These are phyloP conservation scores for Bruguiera hainesii DNA, from an alignment of 441 rosid species.

Conservation along the genomic window DNA sequence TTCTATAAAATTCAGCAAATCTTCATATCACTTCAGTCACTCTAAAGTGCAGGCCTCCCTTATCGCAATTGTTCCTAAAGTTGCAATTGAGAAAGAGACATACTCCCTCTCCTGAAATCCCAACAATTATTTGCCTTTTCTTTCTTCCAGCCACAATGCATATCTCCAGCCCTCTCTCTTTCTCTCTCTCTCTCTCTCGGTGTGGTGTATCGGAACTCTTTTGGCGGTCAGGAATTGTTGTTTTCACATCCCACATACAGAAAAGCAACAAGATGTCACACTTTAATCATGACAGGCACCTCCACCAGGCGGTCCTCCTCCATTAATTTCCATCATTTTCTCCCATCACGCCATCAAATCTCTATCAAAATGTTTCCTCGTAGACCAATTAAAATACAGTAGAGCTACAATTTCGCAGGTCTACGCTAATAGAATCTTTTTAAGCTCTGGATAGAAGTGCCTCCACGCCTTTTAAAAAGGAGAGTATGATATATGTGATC, in stretches of 20 bases:
- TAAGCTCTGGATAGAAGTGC: not conserved
- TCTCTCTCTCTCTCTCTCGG: not conserved
- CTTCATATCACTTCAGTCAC: too few relatives aligned
- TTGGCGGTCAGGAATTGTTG: conserved; percentile 27
- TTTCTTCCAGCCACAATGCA: not conserved
- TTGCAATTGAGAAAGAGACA: not conserved
- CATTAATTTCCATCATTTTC: conserved; percentile 23
- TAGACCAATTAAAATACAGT: not conserved
- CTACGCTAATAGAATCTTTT: not conserved
- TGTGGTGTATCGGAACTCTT: not conserved
- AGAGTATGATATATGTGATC: not conserved
- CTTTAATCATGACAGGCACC: conserved; percentile 51
- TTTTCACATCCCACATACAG: conserved; percentile 22
- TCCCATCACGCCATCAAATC: conserved; percentile 22
- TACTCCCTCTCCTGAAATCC: not conserved
- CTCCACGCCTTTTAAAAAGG: not conserved
- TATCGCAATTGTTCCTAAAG: not conserved
- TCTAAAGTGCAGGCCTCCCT: too few relatives aligned
- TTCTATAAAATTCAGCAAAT: too few relatives aligned
- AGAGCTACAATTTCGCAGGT: not conserved
- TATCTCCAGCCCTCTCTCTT: not conserved
- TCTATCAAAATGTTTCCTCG: conserved; percentile 14
- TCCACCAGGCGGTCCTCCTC: conserved; percentile 16
- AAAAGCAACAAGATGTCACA: conserved; percentile 22
- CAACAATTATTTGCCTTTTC: not conserved